Base-by-base conservation (phyloP, 352 stramenopile species). In the Phytopythium vexans region DNA sequence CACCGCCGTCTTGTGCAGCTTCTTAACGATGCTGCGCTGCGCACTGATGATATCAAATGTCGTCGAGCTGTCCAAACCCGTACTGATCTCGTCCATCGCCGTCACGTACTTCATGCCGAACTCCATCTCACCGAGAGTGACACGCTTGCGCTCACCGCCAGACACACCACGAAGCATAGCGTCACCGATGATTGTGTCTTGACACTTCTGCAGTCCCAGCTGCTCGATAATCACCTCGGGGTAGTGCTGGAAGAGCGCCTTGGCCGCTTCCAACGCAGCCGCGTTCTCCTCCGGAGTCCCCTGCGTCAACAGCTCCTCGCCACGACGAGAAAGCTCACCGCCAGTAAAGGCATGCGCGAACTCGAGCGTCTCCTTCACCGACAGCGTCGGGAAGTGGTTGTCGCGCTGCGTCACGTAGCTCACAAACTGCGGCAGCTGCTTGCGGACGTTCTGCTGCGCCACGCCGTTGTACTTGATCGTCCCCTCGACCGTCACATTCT, bases 41-140 rank as follows among this genome's bases (percentile, higher is more conserved):
- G 60, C 62, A 15, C 65, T 76, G n/a, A n/a, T n/a, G n/a, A n/a
- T n/a, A n/a, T n/a, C n/a, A n/a, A n/a, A n/a, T n/a, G n/a, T n/a
- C n/a, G n/a, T n/a, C n/a, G n/a, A n/a, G n/a, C n/a, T n/a, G n/a
- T n/a, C n/a, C n/a, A n/a, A n/a, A n/a, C n/a, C n/a, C n/a, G n/a
- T n/a, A n/a, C 73, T 90, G 56, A 97, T 95, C 68, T 93, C 79
- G 63, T 97, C 89, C 54, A 76, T n/a, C n/a, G n/a, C n/a, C n/a
- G n/a, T n/a, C n/a, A n/a, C n/a, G n/a, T n/a, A n/a, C n/a, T n/a
- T n/a, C n/a, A n/a, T n/a, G 34, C 71, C 69, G 46, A 92, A 82
- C 38, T 95, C 55, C 60, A 95, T 89, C 48, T 86, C 86, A 11
- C 75, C 78, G 11, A 56, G 64, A 4, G 60, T 68, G 3, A 68